These are phyloP conservation scores for Pseudozyma hubeiensis DNA, from an alignment of 1,284 basidiomycete genomes.

Conservation along the genomic window DNA sequence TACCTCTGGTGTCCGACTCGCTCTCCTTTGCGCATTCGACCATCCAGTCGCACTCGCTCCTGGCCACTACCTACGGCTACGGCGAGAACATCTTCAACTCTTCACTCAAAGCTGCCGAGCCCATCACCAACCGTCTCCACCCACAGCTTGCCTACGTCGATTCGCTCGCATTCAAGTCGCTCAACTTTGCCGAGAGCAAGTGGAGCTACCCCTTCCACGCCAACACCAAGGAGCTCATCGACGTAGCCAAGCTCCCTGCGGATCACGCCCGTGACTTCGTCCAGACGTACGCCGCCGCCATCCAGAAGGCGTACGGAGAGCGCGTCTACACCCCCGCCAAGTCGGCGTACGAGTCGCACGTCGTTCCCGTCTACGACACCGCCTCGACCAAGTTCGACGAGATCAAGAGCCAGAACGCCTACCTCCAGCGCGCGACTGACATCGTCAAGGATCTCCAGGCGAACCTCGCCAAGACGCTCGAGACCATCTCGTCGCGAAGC, in stretches of 20 bases:
- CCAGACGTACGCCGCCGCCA: constrained; percentile 47
- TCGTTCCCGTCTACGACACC: constrained; percentile 49
- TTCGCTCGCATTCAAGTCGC: constrained; percentile 56
- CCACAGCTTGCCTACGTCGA: constrained; percentile 65
- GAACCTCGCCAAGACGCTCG: constrained; percentile 57
- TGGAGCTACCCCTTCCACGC: constrained; percentile 67
- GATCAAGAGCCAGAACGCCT: constrained; percentile 64
- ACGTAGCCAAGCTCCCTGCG: constrained; percentile 53
- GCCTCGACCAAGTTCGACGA: constrained; percentile 62
- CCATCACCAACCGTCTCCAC: constrained; percentile 57
- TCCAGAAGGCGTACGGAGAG: constrained; percentile 59
- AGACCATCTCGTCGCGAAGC: constrained; percentile 51
- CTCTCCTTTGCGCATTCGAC: constrained; percentile 58
- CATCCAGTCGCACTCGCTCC: constrained; percentile 58
- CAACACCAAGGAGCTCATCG: constrained; percentile 57
- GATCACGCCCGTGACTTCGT: constrained; percentile 51
- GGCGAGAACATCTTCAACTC: constrained; percentile 54
- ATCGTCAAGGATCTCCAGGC: constrained; percentile 60
- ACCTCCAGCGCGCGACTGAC: constrained; percentile 60
- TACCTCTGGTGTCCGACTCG: constrained; percentile 63
- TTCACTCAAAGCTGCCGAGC: constrained; percentile 56
- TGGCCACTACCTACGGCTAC: constrained; percentile 58
- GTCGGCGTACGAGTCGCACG: constrained; percentile 55
- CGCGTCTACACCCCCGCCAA: constrained; percentile 60
- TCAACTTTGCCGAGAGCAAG: constrained; percentile 65